A percentile compares a stretch with the other conserved stretches of the same genome.
Evolutionary conservation across 306 rosid genomes (phyloP).

Genomic region (Vigna reflexopilosa): DNA sequence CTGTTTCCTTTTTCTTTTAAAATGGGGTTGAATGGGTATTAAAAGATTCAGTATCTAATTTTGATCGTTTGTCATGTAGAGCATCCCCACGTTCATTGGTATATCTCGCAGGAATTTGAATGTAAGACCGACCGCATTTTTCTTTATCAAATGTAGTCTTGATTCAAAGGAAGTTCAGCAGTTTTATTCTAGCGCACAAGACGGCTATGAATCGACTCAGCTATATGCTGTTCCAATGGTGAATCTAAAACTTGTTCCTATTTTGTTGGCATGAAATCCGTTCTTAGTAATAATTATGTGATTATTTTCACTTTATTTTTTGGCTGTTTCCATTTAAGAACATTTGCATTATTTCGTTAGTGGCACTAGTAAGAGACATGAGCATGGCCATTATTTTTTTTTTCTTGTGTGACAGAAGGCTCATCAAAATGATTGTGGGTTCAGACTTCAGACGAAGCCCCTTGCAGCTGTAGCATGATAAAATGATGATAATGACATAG

Average conservation of each 20-base stretch:
- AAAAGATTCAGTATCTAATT: conserved; percentile 31
- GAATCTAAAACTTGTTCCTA: conserved; percentile 40
- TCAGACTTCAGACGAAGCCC: neutral
- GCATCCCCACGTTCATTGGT: conserved; percentile 71
- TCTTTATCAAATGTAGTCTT: conserved; percentile 81
- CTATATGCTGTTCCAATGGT: conserved; percentile 81
- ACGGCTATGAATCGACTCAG: conserved; percentile 93
- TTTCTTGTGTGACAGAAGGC: conserved; percentile 1
- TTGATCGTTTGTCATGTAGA: conserved; percentile 57
- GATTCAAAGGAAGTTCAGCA: conserved; percentile 74
- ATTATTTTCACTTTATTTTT: neutral
- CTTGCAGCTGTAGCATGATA: conserved; percentile 12
- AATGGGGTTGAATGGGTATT: conserved; percentile 19
- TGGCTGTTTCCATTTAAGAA: conserved; percentile 1
- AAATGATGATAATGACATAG: conserved; percentile 3
- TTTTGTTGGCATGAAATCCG: conserved; percentile 31
- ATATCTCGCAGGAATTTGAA: conserved; percentile 81
- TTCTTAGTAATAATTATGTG: conserved; percentile 24
- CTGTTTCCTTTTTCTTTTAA: conserved; percentile 3
- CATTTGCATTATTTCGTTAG: conserved; percentile 21
- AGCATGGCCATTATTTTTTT: neutral
- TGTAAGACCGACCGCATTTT: conserved; percentile 83
- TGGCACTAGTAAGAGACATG: conserved; percentile 18
- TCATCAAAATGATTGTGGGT: conserved; percentile 16
- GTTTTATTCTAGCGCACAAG: conserved; percentile 77